Percentiles rank a stretch among this genome's conserved stretches.
phyloP scores from a whole-genome alignment of 1,139 yeast species.

The Kluyveromyces sp. region DNA sequence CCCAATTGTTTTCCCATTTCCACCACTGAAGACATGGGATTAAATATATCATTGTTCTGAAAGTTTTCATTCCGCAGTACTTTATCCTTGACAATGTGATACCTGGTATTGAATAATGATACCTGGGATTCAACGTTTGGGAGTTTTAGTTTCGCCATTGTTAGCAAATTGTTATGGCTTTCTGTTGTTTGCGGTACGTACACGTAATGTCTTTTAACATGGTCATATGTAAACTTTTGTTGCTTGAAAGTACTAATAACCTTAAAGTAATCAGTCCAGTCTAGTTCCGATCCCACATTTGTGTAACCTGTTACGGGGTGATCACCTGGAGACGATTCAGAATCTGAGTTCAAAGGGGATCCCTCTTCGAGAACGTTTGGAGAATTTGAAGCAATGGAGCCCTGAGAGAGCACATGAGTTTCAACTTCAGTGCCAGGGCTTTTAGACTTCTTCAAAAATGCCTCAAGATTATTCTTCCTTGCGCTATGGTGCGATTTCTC shows the following conservation, averaged over 20 bases:
- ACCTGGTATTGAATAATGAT: constrained; percentile 42
- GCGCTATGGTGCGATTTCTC: background rate
- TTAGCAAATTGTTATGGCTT: background rate
- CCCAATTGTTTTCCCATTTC: constrained; percentile 18
- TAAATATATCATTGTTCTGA: constrained; percentile 30
- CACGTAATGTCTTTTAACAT: constrained; percentile 57
- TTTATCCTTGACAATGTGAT: constrained; percentile 57
- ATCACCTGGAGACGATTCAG: constrained; percentile 3
- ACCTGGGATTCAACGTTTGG: constrained; percentile 30
- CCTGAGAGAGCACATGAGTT: background rate
- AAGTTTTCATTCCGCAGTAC: constrained; percentile 69
- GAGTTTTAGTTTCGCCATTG: constrained; percentile 16
- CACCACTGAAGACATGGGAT: constrained; percentile 29
- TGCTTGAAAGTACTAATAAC: constrained; percentile 59
- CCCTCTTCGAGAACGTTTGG: constrained; percentile 1
- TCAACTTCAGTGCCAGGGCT: background rate
- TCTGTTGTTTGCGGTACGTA: constrained; percentile 17
- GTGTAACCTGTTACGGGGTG: background rate
- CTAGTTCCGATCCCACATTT: constrained; percentile 23
- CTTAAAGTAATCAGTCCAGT: constrained; percentile 70
- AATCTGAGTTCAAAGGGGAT: constrained; percentile 2
- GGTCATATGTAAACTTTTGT: constrained; percentile 60
- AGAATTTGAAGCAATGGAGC: background rate
- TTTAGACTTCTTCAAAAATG: constrained; percentile 2
- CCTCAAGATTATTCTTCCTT: constrained; percentile 4